Evolutionary conservation across 1,139 yeast genomes (phyloP).

Genomic region (Suhomyces terraborum): DNA sequence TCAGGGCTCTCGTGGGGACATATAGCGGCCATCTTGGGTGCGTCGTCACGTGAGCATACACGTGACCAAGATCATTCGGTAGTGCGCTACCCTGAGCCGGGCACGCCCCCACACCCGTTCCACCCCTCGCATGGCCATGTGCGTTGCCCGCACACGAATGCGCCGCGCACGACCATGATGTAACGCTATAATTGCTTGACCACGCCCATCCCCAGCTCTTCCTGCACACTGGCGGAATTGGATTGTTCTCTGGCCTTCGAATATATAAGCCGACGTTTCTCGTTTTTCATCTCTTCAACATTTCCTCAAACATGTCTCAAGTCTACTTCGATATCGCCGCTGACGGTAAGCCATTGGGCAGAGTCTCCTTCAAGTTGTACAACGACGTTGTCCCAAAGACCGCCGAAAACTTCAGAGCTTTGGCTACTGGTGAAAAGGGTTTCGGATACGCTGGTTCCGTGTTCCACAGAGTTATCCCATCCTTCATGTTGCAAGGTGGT

Average conservation of each 20-base stretch:
- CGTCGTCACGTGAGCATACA: not conserved
- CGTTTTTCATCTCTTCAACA: not conserved
- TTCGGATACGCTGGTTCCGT: constrained; percentile 88
- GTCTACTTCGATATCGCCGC: constrained; percentile 81
- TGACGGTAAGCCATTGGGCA: constrained; percentile 66
- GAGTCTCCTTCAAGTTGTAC: constrained; percentile 82
- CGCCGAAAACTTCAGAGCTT: constrained; percentile 96
- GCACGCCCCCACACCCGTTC: too few species aligned
- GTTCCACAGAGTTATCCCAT: constrained; percentile 99
- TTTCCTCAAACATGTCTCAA: constrained; percentile 43
- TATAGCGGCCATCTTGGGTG: too few species aligned
- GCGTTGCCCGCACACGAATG: not conserved
- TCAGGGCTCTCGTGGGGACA: too few species aligned
- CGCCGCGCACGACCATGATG: constrained; percentile 1
- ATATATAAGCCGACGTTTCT: constrained; percentile 5
- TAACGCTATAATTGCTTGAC: constrained; percentile 1
- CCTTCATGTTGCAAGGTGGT: constrained; percentile 99
- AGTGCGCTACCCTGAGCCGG: too few species aligned
- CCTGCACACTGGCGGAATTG: constrained; percentile 2
- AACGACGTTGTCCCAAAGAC: constrained; percentile 97
- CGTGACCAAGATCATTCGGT: too few species aligned
- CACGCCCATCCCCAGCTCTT: not conserved
- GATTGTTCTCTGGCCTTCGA: constrained; percentile 3
- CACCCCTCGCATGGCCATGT: too few species aligned
- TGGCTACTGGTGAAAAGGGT: constrained; percentile 97